Evolutionary conservation across 441 rosid species (phyloP).

Genomic region (Syzygium syzygioides): DNA sequence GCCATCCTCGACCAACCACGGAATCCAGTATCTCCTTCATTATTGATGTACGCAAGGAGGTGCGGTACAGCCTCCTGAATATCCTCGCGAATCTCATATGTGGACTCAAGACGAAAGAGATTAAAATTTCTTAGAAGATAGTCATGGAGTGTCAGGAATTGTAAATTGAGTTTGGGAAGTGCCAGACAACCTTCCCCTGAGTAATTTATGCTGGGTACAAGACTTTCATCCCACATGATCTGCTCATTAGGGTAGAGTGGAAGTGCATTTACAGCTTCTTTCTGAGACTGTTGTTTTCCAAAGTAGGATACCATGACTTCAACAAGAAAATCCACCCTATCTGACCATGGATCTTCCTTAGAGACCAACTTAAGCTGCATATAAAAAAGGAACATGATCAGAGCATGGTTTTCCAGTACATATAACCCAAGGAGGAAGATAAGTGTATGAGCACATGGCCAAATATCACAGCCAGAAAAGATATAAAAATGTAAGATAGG

Average conservation of each 20-base stretch:
- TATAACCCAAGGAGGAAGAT: not conserved
- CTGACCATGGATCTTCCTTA: conserved; percentile 80
- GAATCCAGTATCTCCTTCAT: conserved; percentile 87
- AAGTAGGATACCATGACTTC: conserved; percentile 95
- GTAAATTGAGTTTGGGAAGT: conserved; percentile 96
- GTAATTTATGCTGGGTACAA: conserved; percentile 97
- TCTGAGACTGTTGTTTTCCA: conserved; percentile 93
- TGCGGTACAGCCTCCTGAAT: conserved; percentile 98
- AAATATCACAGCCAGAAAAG: not conserved
- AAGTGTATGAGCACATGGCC: not conserved
- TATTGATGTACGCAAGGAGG: conserved; percentile 81
- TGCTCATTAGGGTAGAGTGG: conserved; percentile 99
- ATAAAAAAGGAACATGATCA: conserved; percentile 2
- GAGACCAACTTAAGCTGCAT: conserved; percentile 90
- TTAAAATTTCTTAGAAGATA: conserved; percentile 95
- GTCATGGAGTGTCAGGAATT: conserved; percentile 95
- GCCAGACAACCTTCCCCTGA: conserved; percentile 99
- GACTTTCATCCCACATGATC: conserved; percentile 99
- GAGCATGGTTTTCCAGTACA: not conserved
- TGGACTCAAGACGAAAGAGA: conserved; percentile 97
- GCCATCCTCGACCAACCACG: conserved; percentile 99
- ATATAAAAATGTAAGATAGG: not conserved
- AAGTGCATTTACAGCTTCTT: conserved; percentile 97
- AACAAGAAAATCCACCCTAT: conserved; percentile 76
- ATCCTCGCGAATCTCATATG: conserved; percentile 99